phyloP scores from a whole-genome alignment of 192 early-diverging fungal species.

The Cetraspora pellucida region DNA sequence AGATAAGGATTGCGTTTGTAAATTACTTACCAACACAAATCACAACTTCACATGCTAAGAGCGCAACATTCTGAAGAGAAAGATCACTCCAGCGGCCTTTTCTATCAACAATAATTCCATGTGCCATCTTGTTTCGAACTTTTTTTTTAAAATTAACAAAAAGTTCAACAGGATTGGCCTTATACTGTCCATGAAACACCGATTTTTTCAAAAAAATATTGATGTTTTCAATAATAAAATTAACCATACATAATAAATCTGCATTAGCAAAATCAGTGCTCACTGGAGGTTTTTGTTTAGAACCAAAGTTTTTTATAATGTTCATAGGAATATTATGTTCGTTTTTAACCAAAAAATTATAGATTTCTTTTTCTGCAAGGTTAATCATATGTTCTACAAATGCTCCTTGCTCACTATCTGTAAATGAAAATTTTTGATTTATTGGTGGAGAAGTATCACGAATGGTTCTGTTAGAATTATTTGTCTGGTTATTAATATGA shows the following conservation, averaged over 20 bases:
- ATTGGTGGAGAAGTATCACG: slow-evolving; percentile 16
- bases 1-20: slow-evolving; percentile 15
- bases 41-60: slow-evolving; percentile 21
- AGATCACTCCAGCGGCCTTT: slow-evolving; percentile 22
- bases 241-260: slow-evolving; percentile 23
- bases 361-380: slow-evolving; percentile 22
- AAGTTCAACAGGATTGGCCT: slow-evolving; percentile 11
- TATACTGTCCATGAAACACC: slow-evolving; percentile 17
- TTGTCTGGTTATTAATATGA: not conserved
- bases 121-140: slow-evolving; percentile 22
- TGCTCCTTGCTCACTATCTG: slow-evolving; percentile 22
- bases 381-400: slow-evolving; percentile 30
- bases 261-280: slow-evolving; percentile 25
- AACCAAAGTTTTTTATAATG: not conserved
- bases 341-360: slow-evolving; percentile 16
- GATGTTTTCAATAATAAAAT: slow-evolving; percentile 31
- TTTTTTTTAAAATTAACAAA: slow-evolving; percentile 26
- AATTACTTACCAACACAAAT: slow-evolving; percentile 29
- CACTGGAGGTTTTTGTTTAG: slow-evolving; percentile 17
- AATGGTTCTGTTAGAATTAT: too few species aligned
- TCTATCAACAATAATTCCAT: slow-evolving; percentile 17
- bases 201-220: slow-evolving; percentile 11
- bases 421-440: slow-evolving; percentile 26
- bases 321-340: slow-evolving; percentile 15
- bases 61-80: slow-evolving; percentile 19